phyloP scores from a whole-genome alignment of 2,329 filamentous ascomycete species.

The Tolypocladium tropicale region DNA sequence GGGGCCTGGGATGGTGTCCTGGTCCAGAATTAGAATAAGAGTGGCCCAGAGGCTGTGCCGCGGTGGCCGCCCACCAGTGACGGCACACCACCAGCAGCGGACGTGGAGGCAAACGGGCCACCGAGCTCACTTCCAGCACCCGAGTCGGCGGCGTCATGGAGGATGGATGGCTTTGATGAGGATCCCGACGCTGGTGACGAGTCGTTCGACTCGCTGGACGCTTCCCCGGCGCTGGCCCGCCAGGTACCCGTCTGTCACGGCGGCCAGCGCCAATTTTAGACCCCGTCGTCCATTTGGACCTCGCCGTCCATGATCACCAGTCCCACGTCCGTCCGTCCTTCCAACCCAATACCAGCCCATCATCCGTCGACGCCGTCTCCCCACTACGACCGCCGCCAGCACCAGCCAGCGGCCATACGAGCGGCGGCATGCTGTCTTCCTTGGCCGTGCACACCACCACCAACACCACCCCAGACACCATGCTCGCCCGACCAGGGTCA shows the following conservation, averaged over 20 bases:
- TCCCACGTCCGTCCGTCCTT: neutral
- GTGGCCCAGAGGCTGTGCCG: slow-evolving; percentile 21
- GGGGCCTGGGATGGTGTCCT: slow-evolving; percentile 1
- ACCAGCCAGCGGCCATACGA: neutral
- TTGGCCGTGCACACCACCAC: neutral
- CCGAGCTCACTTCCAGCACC: neutral
- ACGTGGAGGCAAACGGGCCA: neutral
- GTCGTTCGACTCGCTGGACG: neutral
- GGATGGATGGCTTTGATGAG: neutral
- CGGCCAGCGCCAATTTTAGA: neutral
- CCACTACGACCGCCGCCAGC: neutral
- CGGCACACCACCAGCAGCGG: neutral
- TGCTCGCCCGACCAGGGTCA: slow-evolving; percentile 2
- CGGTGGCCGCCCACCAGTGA: slow-evolving; percentile 8
- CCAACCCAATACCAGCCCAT: neutral
- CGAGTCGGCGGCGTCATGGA: neutral
- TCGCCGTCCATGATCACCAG: neutral
- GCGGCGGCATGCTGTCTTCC: neutral
- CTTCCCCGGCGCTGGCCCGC: neutral
- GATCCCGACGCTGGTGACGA: neutral
- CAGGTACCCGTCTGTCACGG: neutral
- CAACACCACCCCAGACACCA: neutral
- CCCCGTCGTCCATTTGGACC: neutral
- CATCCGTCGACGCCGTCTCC: neutral
- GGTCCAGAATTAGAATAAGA: slow-evolving; percentile 24